These are phyloP conservation scores for Phellinidium pouzarii DNA, from an alignment of 1,284 basidiomycete species.

Conservation along the genomic window DNA sequence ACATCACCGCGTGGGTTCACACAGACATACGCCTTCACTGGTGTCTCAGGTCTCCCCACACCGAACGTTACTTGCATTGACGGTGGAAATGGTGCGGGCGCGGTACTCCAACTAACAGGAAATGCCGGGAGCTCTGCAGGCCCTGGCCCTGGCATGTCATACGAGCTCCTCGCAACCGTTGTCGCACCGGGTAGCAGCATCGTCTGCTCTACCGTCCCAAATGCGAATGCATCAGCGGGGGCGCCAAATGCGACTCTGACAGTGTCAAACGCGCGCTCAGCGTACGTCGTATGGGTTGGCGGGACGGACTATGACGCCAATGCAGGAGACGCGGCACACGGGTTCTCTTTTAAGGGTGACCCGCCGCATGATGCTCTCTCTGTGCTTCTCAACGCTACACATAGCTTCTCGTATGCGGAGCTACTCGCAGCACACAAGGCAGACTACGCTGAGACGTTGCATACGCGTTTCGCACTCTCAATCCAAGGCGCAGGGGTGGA, in stretches of 20 bases:
- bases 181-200: conserved; percentile 26
- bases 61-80: conserved; percentile 59
- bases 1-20: conserved; percentile 21
- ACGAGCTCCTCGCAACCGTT: conserved; percentile 56
- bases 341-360: conserved; percentile 54
- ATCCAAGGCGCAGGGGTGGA: conserved; percentile 53
- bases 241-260: conserved; percentile 51
- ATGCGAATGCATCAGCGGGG: too few species aligned
- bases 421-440: conserved; percentile 41
- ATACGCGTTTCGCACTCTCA: conserved; percentile 44
- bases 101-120: conserved; percentile 52
- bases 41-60: conserved; percentile 42
- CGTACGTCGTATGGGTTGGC: conserved; percentile 64
- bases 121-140: too few species aligned
- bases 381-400: conserved; percentile 31
- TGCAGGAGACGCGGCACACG: conserved; percentile 47
- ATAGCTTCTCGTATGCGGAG: conserved; percentile 27
- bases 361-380: conserved; percentile 51
- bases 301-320: conserved; percentile 60
- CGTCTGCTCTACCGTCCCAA: conserved; percentile 30
- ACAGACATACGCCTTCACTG: conserved; percentile 43
- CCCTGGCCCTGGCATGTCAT: conserved; percentile 60
- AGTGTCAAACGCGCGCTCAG: conserved; percentile 38
- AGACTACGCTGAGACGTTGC: conserved; percentile 41
- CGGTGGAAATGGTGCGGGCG: too few species aligned